Evolutionary conservation across 2,329 filamentous ascomycete genomes (phyloP).

Genomic region (Claviceps pazoutovae): DNA sequence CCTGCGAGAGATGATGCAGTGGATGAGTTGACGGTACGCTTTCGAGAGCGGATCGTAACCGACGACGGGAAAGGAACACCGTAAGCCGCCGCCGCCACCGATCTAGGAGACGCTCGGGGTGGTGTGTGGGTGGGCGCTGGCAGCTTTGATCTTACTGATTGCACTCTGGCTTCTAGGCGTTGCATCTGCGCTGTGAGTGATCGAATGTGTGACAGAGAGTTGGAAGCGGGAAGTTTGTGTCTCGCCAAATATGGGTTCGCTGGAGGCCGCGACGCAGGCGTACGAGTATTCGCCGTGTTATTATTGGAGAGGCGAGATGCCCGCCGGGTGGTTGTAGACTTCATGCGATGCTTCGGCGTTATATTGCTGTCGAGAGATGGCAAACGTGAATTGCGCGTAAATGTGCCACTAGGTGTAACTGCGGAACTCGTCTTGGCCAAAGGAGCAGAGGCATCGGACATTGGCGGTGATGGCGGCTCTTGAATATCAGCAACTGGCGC

Average conservation of each 20-base stretch:
- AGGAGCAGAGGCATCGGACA: conserved; percentile 68
- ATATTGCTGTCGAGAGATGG: conserved; percentile 39
- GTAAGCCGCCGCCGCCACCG: conserved; percentile 6
- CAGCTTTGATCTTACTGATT: conserved; percentile 80
- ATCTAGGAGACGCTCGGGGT: conserved; percentile 64
- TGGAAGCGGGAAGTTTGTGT: conserved; percentile 41
- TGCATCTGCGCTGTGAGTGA: conserved; percentile 95
- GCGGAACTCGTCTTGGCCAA: conserved; percentile 38
- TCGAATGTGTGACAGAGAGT: conserved; percentile 82
- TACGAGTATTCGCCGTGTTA: conserved; percentile 32
- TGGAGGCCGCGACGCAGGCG: conserved; percentile 26
- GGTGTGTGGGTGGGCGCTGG: conserved; percentile 69
- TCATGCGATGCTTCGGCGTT: conserved; percentile 44
- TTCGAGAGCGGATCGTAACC: conserved; percentile 53
- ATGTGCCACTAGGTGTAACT: conserved; percentile 15
- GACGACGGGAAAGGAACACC: conserved; percentile 28
- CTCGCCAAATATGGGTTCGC: conserved; percentile 43
- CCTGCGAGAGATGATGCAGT: conserved; percentile 34
- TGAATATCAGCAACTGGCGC: conserved; percentile 49
- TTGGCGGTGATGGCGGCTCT: conserved; percentile 84
- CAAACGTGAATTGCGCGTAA: conserved; percentile 34
- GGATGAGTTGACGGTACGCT: conserved; percentile 47
- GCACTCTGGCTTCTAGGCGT: conserved; percentile 83
- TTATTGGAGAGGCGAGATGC: conserved; percentile 30
- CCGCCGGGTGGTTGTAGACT: conserved; percentile 19